Base-by-base conservation (phyloP, 1,139 yeast species). In the Kluyveromyces sp. region DNA sequence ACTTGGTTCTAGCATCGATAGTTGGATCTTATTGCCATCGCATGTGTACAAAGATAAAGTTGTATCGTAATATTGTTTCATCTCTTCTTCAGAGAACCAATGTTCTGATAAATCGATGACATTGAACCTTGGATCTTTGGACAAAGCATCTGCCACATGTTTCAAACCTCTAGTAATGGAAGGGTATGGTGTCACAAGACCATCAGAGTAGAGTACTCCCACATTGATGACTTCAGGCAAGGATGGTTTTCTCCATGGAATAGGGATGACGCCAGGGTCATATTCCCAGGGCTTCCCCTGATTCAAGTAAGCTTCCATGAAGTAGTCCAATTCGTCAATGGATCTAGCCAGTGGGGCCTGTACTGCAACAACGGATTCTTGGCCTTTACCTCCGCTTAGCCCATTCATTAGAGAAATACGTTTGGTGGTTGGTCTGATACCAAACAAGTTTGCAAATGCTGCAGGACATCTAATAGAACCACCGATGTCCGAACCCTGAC, bases 391-490 rank as follows among this genome's bases (percentile, higher is more conserved):
- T 15, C 77, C 65, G 18, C 78, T 71, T 31, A 74, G 67, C 41
- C 77, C 74, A 29, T 83, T 80, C 42, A 54, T 49, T 41, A 64
- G 58, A 42, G 83, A 71, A 41, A 80, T 64, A 64, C 89, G 71
- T 58, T 77, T 76, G 3, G 82, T 67, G 6, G 86, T 70, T 35
- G 89, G 89, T 63, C 85, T 75, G 48, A 83, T 68, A 15, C 88
- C 92, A 58, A 69, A 76, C 47, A 75, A 63, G 19, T 87, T 87
- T 39, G 80, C 73, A 57, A 71, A 82, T 0, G 86, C 87, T 28
- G 89, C 83, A 2, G 92, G 94, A 6, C 74, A 79, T 57, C 92
- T 73, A 50, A 83, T 79, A 1, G 85, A 78, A 1, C 92, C 94
- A 48, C 92, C 85, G 51, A 80, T 76, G 58, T 80, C 84, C 13